phyloP scores from a whole-genome alignment of 371 early-diverging fungal species.

The Chytridium lagenaria region DNA sequence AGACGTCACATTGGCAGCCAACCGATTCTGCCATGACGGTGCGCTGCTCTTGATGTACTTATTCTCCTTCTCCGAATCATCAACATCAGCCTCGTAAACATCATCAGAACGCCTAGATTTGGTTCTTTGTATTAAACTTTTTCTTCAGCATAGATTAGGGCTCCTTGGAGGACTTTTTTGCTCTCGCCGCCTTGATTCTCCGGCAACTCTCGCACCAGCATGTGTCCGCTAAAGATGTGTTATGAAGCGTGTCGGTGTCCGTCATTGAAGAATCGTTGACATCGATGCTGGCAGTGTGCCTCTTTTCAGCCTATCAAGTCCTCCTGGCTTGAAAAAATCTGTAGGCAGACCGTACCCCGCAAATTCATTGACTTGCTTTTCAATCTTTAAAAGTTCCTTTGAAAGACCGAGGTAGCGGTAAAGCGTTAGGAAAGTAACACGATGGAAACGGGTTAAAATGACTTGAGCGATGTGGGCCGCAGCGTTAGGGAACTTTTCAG shows the following conservation, averaged over 20 bases:
- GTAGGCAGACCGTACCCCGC: slow-evolving; percentile 60
- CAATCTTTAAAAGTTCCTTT: slow-evolving; percentile 84
- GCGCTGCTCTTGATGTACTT: too few species aligned
- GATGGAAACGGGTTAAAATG: slow-evolving; percentile 92
- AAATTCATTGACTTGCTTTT: slow-evolving; percentile 75
- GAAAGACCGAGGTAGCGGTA: slow-evolving; percentile 90
- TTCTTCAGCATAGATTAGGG: slow-evolving; percentile 10
- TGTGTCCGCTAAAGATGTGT: background rate
- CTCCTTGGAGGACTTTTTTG: slow-evolving; percentile 12
- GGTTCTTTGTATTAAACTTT: background rate
- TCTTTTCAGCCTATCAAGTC: slow-evolving; percentile 70
- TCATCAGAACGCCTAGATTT: slow-evolving; percentile 14
- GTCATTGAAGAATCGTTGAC: slow-evolving; percentile 22
- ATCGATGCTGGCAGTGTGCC: slow-evolving; percentile 40
- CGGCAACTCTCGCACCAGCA: background rate
- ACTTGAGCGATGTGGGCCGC: slow-evolving; percentile 96
- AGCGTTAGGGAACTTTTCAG: slow-evolving; percentile 90
- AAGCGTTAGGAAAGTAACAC: slow-evolving; percentile 92
- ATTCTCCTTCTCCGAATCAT: slow-evolving; percentile 32
- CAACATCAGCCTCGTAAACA: slow-evolving; percentile 36
- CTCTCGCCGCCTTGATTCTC: slow-evolving; percentile 15
- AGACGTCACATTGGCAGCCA: background rate
- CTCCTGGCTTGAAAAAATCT: slow-evolving; percentile 68
- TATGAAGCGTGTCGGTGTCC: slow-evolving; percentile 22
- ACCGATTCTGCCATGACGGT: too few species aligned